Percentiles rank a stretch among this genome's conserved stretches.
Evolutionary conservation across 306 rosid species (phyloP).

Genomic region (Gillenia trifoliata): DNA sequence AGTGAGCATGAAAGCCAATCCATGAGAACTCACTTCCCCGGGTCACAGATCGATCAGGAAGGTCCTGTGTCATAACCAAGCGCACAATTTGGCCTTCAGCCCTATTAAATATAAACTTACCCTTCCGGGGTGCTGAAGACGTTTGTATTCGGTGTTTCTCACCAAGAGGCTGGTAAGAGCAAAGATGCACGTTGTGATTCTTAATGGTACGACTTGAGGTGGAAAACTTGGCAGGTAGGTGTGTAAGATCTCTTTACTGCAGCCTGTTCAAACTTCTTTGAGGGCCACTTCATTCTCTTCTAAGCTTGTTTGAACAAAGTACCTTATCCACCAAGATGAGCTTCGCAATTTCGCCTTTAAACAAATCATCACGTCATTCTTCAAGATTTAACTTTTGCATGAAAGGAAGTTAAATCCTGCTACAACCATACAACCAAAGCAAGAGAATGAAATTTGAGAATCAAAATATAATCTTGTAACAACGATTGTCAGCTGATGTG

Average conservation of each 20-base stretch:
- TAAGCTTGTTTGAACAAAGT: conserved; percentile 65
- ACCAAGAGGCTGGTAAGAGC: conserved; percentile 16
- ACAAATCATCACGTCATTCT: conserved; percentile 7
- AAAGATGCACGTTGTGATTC: conserved; percentile 13
- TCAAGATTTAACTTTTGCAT: background rate
- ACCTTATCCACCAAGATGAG: conserved; percentile 97
- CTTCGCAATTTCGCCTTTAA: conserved; percentile 90
- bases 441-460: background rate
- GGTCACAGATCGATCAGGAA: conserved; percentile 14
- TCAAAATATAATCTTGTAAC: background rate
- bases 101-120: conserved; percentile 40
- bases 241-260: conserved; percentile 66
- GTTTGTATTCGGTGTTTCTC: conserved; percentile 21
- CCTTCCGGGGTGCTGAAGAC: conserved; percentile 42
- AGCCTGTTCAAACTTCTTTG: conserved; percentile 89
- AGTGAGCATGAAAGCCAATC: conserved; percentile 11
- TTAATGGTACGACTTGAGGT: conserved; percentile 71
- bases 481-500: conserved; percentile 10
- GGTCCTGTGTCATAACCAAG: conserved; percentile 16
- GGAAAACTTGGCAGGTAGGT: conserved; percentile 89
- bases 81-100: conserved; percentile 20
- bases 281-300: conserved; percentile 78
- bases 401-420: background rate
- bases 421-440: background rate
- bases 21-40: conserved; percentile 4